Conservation (phyloP, 345 rosid genomes). For the Lepidium didymum region DNA sequence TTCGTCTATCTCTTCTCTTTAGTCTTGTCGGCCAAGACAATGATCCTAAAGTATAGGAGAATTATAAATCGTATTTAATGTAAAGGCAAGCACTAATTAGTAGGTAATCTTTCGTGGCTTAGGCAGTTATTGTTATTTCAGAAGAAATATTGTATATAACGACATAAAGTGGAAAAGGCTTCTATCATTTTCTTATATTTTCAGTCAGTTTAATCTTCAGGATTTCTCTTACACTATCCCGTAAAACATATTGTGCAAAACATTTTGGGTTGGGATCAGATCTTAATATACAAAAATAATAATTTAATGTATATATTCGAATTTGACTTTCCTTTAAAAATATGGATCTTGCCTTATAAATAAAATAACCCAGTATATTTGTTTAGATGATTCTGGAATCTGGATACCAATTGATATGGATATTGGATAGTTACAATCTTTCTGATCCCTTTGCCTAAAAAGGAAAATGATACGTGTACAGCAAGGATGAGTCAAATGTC, state of each 20-base stretch:
- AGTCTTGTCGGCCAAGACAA: constrained; percentile 11
- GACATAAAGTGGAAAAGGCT: neutral
- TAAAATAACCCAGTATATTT: too few relatives aligned
- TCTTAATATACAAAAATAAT: too few relatives aligned
- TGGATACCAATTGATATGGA: too few relatives aligned
- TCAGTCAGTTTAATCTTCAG: neutral
- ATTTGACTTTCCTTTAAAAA: too few relatives aligned
- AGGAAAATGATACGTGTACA: neutral
- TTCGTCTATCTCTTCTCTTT: neutral
- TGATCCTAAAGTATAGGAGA: neutral
- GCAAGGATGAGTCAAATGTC: constrained; percentile 15
- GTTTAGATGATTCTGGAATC: too few relatives aligned
- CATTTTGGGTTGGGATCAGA: too few relatives aligned
- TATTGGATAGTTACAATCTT: too few relatives aligned
- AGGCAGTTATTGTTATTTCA: neutral
- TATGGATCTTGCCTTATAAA: too few relatives aligned
- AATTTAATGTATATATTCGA: too few relatives aligned
- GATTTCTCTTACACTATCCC: neutral
- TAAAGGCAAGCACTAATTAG: constrained; percentile 2
- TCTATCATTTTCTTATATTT: neutral
- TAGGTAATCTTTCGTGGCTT: neutral
- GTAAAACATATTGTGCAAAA: neutral
- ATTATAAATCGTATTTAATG: constrained; percentile 1
- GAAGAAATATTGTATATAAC: neutral
- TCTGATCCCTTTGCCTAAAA: too few relatives aligned